Conservation (phyloP, 495 filamentous ascomycete genomes). For the Penicillium taxi region DNA sequence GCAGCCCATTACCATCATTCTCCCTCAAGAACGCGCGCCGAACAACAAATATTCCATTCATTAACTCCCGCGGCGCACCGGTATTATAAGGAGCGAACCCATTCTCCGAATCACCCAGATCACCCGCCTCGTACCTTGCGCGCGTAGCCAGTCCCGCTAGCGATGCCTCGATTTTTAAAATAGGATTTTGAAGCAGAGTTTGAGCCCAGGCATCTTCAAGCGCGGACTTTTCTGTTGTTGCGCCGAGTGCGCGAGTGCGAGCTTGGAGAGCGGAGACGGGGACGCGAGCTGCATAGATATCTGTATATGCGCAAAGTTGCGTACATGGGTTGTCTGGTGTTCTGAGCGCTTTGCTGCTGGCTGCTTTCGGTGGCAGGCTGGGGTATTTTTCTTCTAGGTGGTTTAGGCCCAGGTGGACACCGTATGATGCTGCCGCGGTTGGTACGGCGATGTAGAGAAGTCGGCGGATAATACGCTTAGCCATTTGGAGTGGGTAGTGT, state of each 20-base stretch:
- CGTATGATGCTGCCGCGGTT: constrained; percentile 13
- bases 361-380: constrained; percentile 6
- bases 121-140: constrained; percentile 11
- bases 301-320: constrained; percentile 23
- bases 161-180: constrained; percentile 18
- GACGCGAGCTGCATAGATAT: constrained; percentile 26
- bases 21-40: constrained; percentile 10
- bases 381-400: constrained; percentile 28
- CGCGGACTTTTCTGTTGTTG: constrained; percentile 1
- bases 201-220: constrained; percentile 25
- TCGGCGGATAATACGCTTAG: too few relatives aligned
- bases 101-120: constrained; percentile 10
- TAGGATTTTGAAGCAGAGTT: constrained; percentile 12
- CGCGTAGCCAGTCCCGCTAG: constrained; percentile 14
- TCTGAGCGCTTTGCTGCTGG: constrained; percentile 15
- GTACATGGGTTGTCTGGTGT: constrained; percentile 10
- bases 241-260: background rate
- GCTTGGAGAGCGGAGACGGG: constrained; percentile 12
- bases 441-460: constrained; percentile 11
- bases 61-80: constrained; percentile 8
- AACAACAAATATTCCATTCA: constrained; percentile 17
- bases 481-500: too few relatives aligned
- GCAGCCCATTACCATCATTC: constrained; percentile 13
- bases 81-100: constrained; percentile 7
- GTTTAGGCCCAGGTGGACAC: constrained; percentile 18